Evolutionary conservation across 2,329 filamentous ascomycete species (phyloP), one percentile per base, ranked within the genome.

Genomic region (Fusarium mundagurra): DNA sequence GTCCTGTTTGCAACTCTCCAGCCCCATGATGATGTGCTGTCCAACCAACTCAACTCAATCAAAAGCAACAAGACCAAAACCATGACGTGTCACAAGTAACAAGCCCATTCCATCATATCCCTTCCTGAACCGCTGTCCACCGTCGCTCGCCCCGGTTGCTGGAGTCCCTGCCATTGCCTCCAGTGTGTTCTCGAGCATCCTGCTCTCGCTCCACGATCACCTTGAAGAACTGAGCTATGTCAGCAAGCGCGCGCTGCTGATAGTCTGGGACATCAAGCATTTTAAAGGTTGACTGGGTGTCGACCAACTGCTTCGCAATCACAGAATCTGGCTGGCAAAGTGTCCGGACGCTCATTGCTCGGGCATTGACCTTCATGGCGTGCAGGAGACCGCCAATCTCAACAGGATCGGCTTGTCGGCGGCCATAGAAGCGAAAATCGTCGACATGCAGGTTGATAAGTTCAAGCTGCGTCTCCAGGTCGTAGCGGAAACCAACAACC

Each of bases 391-490:
- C 87, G 13, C 80, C 76, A 45, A 90, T 84, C 66, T 86, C 84
- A 6, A 83, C 75, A 0, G 81, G 78, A 54, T 85, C 82, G 33
- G 82, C 82, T 62, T 87, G 84, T 16, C 83, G 81, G 6, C 83
- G 83, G 38, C 88, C 87, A 74, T 88, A 86, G 80, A 91, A 91
- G 39, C 84, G 85, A 75, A 91, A 91, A 29, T 87, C 84, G 16
- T 85, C 79, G 34, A 85, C 77, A 71, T 91, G 89, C 14, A 87
- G 77, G 22, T 79, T 76, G 29, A 90, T 79, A 17, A 91, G 84
- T 17, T 89, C 87, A n/a, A 91, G 77, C 80, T 91, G 89, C 2
- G 88, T 90, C 81, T 90, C 88, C 6, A 90, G 79, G 68, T 91
- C 88, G 78, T 89, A 91, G 24, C 88, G 87, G 78, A 90, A 91